phyloP scores from a whole-genome alignment of 495 filamentous ascomycete species.

The Bathelium albidoporum region DNA sequence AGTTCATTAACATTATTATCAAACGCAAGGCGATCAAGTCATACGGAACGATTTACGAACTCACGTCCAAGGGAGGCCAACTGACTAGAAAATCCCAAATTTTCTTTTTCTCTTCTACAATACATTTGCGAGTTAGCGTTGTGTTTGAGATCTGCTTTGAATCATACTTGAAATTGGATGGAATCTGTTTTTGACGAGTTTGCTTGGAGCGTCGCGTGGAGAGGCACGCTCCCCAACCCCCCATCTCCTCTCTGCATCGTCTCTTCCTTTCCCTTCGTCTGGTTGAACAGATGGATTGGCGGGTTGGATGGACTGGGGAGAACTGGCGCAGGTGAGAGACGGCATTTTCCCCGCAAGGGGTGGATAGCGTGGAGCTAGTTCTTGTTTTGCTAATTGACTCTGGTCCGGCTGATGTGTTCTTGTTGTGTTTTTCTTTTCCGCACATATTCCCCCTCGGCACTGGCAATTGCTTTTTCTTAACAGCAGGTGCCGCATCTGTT shows the following conservation, averaged over 20 bases:
- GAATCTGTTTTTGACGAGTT: not conserved
- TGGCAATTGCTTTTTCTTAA: not conserved
- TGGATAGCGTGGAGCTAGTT: not conserved
- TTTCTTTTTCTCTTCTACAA: not conserved
- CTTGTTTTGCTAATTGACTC: not conserved
- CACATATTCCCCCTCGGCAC: constrained; percentile 1
- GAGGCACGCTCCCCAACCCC: not conserved
- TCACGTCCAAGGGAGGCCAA: not conserved
- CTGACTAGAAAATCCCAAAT: not conserved
- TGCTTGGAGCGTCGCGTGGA: not conserved
- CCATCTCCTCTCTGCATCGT: not conserved
- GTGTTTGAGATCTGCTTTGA: not conserved
- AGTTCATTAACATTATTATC: not conserved
- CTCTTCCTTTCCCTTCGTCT: not conserved
- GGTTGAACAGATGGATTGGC: not conserved
- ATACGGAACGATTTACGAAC: not conserved
- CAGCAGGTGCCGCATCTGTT: not conserved
- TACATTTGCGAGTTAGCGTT: not conserved
- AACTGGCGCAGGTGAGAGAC: not conserved
- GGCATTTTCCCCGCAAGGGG: not conserved
- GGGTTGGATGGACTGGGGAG: not conserved
- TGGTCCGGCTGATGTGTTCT: too few species aligned
- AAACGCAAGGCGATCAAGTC: not conserved
- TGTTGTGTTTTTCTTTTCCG: not conserved
- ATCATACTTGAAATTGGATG: not conserved